Base-by-base conservation (phyloP, 2,329 filamentous ascomycete genomes). In the Lizonia empirigonia region DNA sequence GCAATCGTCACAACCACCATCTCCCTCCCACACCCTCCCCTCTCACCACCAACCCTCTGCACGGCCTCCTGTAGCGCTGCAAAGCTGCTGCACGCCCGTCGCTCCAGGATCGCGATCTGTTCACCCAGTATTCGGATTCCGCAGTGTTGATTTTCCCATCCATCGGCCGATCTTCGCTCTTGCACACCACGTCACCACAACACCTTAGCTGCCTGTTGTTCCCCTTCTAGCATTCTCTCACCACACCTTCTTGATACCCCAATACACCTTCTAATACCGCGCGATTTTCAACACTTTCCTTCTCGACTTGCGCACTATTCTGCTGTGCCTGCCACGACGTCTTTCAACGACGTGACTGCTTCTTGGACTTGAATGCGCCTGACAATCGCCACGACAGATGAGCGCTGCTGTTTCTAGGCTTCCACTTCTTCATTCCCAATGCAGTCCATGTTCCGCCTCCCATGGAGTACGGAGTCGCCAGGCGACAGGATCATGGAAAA, bases 381-480 rank as follows among this genome's bases (percentile, higher is more conserved):
- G 59, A 58, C 62, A 46, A 50, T 61, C 56, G 60, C 69, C 53
- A 63, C 68, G 59, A 70, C 71, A 73, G 71, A 74, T 74, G 72
- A 69, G 46, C 67, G 59, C 62, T 69, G 65, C 64, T 62, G 65
- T 59, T 55, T 62, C 62, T 68, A 70, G 63, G 56, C 65, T 72
- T 71, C 63, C 62, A 62, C 65, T 58, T 58, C 63, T 58, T 56
- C 53, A 51, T 55, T 60, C 68, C 71, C 64, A 64, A 80, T 80
- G 78, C 77, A 79, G 68, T 77, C 75, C 68, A 78, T 79, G 64
- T 80, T 80, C 64, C 77, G 76, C 63, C 73, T 80, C 58, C 72
- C 77, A 53, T 80, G 78, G 78, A 75, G 75, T 63, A 73, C 70
- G 51, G 71, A 77, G 66, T 65, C 69, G 55, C 67, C 70, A 44